phyloP scores from a whole-genome alignment of 2,329 filamentous ascomycete species.

The Thermoascus crustaceus region DNA sequence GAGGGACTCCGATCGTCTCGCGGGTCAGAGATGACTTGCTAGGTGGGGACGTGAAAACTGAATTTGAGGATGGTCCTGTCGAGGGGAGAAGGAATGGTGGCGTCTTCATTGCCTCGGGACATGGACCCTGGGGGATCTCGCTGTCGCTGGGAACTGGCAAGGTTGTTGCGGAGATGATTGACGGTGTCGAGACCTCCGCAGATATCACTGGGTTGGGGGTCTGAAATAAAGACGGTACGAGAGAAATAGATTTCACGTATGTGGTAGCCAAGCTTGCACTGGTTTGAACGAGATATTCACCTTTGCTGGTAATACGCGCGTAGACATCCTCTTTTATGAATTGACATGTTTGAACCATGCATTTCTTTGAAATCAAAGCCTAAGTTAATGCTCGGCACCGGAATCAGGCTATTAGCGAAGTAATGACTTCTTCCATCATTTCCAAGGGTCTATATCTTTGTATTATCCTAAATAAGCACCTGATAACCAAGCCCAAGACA shows the following conservation, averaged over 20 bases:
- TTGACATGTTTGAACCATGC: too few relatives aligned
- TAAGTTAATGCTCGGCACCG: too few relatives aligned
- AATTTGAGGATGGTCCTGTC: slow-evolving; percentile 26
- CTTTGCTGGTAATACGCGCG: too few relatives aligned
- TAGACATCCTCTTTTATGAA: too few relatives aligned
- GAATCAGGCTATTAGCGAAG: too few relatives aligned
- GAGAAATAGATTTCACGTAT: neutral
- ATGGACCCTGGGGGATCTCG: slow-evolving; percentile 69
- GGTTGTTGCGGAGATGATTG: slow-evolving; percentile 62
- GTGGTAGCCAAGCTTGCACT: too few relatives aligned
- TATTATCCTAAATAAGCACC: too few relatives aligned
- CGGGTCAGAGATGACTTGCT: slow-evolving; percentile 50
- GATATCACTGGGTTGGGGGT: slow-evolving; percentile 49
- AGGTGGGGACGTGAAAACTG: slow-evolving; percentile 41
- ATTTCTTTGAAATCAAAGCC: too few relatives aligned
- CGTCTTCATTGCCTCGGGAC: slow-evolving; percentile 62
- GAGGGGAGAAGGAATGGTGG: slow-evolving; percentile 44
- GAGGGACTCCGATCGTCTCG: slow-evolving; percentile 56
- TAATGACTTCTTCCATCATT: too few relatives aligned
- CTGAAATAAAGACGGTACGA: neutral
- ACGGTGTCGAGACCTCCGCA: slow-evolving; percentile 49
- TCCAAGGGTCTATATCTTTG: too few relatives aligned
- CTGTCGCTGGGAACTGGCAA: slow-evolving; percentile 60
- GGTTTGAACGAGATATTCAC: too few relatives aligned
- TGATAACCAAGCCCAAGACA: too few relatives aligned